Base-by-base conservation (phyloP, 2,329 filamentous ascomycete genomes). In the Orbilia javanica region DNA sequence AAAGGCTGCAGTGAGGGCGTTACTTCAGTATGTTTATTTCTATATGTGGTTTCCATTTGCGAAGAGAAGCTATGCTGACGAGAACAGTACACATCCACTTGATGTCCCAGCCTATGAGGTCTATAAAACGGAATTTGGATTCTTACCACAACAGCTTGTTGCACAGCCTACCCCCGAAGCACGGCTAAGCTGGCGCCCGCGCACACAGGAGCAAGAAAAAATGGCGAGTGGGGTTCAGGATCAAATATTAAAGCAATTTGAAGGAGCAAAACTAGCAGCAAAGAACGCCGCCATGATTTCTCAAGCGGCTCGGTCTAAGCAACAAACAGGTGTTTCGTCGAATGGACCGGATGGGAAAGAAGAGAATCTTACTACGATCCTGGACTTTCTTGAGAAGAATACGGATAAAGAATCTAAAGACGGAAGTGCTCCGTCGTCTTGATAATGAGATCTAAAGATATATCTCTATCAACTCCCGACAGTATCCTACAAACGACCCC, bases 101-200 rank as follows among this genome's bases (percentile, higher is more conserved):
- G 57, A 72, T 27, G 22, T 20, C 1, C 67, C 67, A 7, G 18
- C 27, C 0, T 78, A 78, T 44, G 74, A 67, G n/a, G 74, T 78
- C n/a, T 72, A 72, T 27, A 78, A 68, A 50, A 53, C 55, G 13
- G 74, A 78, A 48, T 53, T 55, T 27, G 74, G 74, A 7, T 78
- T 78, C 27, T 34, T 53, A 15, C 62, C 52, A 1, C 62, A 67
- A 11, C 67, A 78, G 8, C 4, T 64, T 5, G 5, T 42, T 4
- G 10, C 44, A 10, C 34, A 39, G 6, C 44, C 52, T 3, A 22
- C 52, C 4, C 25, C 20, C 3, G 27, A 44, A 4, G 15, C 15
- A 15, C 34, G 60, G 4, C 22, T 46, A 8, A 55, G 57, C 20
- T 36, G 52, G 36, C 15, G 52, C 6, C 48, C 69, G 8, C 25